These are phyloP conservation scores for Monascus purpureus DNA, from an alignment of 495 filamentous ascomycete species.

Conservation along the genomic window DNA sequence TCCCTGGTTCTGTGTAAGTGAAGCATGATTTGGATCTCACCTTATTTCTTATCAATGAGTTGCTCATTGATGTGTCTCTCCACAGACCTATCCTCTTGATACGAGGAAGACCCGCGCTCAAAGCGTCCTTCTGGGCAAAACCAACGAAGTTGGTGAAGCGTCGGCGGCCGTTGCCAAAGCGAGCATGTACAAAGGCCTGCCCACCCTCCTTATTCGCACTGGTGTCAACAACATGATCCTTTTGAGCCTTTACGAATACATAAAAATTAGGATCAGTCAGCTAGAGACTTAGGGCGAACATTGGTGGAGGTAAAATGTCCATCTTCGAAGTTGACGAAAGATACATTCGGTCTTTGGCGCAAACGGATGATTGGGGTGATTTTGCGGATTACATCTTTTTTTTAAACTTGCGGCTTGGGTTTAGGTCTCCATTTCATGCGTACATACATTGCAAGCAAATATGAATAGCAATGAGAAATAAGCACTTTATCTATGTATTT, in stretches of 20 bases:
- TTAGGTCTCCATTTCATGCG: no score
- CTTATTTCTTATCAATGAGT: neutral
- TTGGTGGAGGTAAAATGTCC: no score
- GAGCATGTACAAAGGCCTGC: conserved; percentile 37
- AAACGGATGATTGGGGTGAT: neutral
- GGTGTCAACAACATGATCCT: conserved; percentile 37
- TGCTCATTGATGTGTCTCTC: neutral
- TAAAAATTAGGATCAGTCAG: conserved; percentile 27
- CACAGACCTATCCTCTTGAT: conserved; percentile 33
- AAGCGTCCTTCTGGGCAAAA: conserved; percentile 30
- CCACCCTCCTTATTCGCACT: conserved; percentile 32
- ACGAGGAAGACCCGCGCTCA: conserved; percentile 36
- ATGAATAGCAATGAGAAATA: no score
- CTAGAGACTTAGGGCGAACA: conserved; percentile 8
- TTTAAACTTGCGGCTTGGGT: no score
- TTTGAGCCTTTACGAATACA: conserved; percentile 31
- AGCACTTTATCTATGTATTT: no score
- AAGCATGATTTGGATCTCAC: neutral
- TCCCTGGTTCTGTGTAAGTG: conserved; percentile 34
- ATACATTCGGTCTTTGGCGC: neutral
- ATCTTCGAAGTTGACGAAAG: no score
- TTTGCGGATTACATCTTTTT: neutral
- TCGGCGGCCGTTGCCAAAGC: conserved; percentile 29
- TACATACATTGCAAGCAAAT: no score
- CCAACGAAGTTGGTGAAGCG: conserved; percentile 30